A percentile compares a stretch with the other conserved stretches of the same genome.
Conservation (phyloP, 2,329 filamentous ascomycete genomes). For the Pseudocercospora pini-densiflorae region DNA sequence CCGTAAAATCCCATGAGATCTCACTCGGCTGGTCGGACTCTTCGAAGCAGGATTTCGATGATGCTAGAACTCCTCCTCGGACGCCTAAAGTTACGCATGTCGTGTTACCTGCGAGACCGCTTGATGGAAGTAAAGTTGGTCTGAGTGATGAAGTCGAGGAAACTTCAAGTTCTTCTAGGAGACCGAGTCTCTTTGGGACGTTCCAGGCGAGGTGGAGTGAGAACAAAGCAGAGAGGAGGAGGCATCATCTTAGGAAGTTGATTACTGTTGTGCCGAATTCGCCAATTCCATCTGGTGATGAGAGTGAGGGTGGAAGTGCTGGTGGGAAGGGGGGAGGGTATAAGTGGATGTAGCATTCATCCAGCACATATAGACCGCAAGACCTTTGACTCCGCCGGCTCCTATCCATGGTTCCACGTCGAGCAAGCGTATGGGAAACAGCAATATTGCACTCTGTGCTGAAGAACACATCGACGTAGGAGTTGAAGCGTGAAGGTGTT, state of each 20-base stretch:
- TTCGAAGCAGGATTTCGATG: slow-evolving; percentile 32
- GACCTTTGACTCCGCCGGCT: too few relatives aligned
- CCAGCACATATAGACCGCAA: too few relatives aligned
- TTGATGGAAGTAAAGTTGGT: slow-evolving; percentile 25
- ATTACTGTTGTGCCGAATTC: slow-evolving; percentile 36
- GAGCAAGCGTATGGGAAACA: too few relatives aligned
- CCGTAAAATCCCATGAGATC: slow-evolving; percentile 11
- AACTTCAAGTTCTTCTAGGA: too few relatives aligned
- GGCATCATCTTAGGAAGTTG: slow-evolving; percentile 39
- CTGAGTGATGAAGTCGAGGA: too few relatives aligned
- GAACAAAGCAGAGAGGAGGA: slow-evolving; percentile 35
- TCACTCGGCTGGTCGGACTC: slow-evolving; percentile 34
- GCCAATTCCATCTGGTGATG: not conserved
- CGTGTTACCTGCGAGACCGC: slow-evolving; percentile 25
- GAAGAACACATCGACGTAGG: too few relatives aligned
- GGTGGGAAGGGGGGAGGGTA: not conserved
- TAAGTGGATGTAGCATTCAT: not conserved
- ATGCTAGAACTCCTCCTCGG: slow-evolving; percentile 19
- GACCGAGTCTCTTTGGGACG: slow-evolving; percentile 19
- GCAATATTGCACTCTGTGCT: too few relatives aligned
- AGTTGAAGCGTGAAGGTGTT: not conserved
- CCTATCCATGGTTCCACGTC: too few relatives aligned
- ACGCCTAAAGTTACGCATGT: slow-evolving; percentile 22
- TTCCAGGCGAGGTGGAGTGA: slow-evolving; percentile 32
- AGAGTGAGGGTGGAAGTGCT: not conserved